phyloP scores from a whole-genome alignment of 441 rosid genomes.

The Aquilaria agallochum region DNA sequence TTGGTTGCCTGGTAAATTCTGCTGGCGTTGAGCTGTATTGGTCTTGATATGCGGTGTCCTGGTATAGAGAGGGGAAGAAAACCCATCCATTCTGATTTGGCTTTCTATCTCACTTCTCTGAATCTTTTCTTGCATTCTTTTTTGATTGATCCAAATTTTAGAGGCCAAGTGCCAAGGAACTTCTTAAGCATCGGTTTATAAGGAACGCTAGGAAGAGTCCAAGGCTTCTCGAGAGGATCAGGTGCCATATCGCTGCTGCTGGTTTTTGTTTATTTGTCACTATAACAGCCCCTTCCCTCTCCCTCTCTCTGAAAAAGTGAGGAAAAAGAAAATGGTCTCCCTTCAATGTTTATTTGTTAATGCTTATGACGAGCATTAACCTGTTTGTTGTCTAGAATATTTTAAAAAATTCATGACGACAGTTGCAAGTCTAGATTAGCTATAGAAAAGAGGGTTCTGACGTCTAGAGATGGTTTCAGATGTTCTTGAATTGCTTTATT shows the following conservation, averaged over 20 bases:
- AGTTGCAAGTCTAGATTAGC: no score
- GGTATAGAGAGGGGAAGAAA: no score
- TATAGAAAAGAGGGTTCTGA: background rate
- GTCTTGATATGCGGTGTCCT: no score
- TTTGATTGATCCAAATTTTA: conserved; percentile 29
- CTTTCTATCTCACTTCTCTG: background rate
- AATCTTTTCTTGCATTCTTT: conserved; percentile 8
- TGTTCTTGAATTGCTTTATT: conserved; percentile 15
- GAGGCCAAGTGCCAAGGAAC: conserved; percentile 98
- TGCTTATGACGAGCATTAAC: no score
- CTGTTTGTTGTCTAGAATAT: no score
- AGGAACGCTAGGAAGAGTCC: conserved; percentile 82
- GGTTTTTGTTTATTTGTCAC: conserved; percentile 12
- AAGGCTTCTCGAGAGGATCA: conserved; percentile 89
- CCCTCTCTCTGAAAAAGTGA: no score
- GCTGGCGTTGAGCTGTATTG: no score
- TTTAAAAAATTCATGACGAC: no score
- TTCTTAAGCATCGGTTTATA: conserved; percentile 86
- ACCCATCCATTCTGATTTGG: no score
- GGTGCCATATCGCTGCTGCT: conserved; percentile 34
- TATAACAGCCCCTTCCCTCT: background rate
- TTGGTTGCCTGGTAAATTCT: no score
- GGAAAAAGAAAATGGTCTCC: no score
- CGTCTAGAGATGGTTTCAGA: conserved; percentile 1
- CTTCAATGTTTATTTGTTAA: no score